Base-by-base conservation (phyloP, 1,284 basidiomycete genomes). In the Ustilago cynodontis region DNA sequence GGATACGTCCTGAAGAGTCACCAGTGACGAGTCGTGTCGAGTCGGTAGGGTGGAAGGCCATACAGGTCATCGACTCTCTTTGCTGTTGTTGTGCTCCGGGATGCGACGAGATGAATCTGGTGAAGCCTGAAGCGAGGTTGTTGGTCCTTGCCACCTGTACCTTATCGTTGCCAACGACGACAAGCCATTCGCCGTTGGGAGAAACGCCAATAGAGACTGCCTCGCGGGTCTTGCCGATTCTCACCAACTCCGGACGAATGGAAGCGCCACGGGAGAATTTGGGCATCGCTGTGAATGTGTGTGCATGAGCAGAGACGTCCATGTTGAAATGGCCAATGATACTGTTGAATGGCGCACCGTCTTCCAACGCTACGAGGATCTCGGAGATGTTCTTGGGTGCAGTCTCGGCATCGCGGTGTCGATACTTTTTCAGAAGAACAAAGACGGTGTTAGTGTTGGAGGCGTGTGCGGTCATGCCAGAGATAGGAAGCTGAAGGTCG, bases 21-120 rank as follows among this genome's bases (percentile, higher is more conserved):
- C 96, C 96, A 0, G 96, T 98, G 3, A 94, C 95, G 82, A 99
- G 97, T 2, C 76, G 70, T 86, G 93, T 95, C 65, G 94, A 92
- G 78, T 97, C 94, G 43, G 73, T 89, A 0, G 96, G 96, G 84
- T 97, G 94, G 82, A 94, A 93, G 3, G 93, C 91, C 50, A 98
- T 88, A 82, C 93, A 94, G 1, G 93, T 95, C 71, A 98, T 88
- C n/a, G 54, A 52, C n/a, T 80, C 77, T 33, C 51, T 56, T 20
- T 60, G 59, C 13, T 59, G 55, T 2, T 68, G 63, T 22, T 65
- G 59, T 18, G 66, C 54, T 41, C 67, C 70, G 22, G 73, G 70
- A 37, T 73, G 66, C 7, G 69, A 74, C 0, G 87, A 86, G 26
- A 94, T 91, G 80, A 94, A 95, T 87, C 95, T 94, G 57, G 91